Evolutionary conservation across 768 basidiomycete species (phyloP).

Genomic region (Candolleomyces aberdarensis): DNA sequence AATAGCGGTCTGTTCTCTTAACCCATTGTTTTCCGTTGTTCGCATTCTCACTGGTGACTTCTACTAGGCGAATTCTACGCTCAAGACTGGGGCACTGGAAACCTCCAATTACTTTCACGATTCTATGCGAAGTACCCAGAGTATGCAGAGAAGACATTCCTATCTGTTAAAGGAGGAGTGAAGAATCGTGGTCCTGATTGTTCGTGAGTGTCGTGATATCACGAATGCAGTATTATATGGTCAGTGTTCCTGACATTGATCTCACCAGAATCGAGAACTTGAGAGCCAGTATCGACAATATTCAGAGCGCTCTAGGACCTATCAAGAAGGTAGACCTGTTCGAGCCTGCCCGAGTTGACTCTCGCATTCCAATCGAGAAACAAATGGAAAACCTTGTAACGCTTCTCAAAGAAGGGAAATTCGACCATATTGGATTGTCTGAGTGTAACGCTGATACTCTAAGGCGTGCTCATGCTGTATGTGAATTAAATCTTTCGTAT

Average conservation of each 20-base stretch:
- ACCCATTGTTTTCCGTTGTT: too few relatives aligned
- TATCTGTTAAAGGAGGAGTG: constrained; percentile 6
- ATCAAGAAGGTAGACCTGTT: constrained; percentile 61
- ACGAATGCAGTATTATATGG: not conserved
- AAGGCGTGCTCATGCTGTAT: constrained; percentile 27
- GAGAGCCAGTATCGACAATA: constrained; percentile 38
- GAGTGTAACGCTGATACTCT: constrained; percentile 52
- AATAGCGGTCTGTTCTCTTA: constrained; percentile 26
- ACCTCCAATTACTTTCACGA: constrained; percentile 4
- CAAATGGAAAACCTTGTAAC: constrained; percentile 36
- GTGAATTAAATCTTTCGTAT: constrained; percentile 14
- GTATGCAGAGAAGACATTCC: constrained; percentile 8
- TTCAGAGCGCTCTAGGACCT: constrained; percentile 43
- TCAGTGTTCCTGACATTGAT: not conserved
- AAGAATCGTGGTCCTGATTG: not conserved
- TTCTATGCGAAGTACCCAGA: constrained; percentile 9
- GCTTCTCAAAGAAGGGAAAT: constrained; percentile 52
- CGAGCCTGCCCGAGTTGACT: constrained; percentile 48
- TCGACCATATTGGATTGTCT: constrained; percentile 58
- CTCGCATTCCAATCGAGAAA: constrained; percentile 43
- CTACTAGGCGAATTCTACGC: constrained; percentile 8
- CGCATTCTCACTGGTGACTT: not conserved
- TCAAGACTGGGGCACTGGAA: constrained; percentile 1
- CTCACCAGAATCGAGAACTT: constrained; percentile 1
- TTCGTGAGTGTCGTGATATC: not conserved